These are phyloP conservation scores for Iris pallida DNA, from an alignment of 116 monocot species.

Conservation along the genomic window DNA sequence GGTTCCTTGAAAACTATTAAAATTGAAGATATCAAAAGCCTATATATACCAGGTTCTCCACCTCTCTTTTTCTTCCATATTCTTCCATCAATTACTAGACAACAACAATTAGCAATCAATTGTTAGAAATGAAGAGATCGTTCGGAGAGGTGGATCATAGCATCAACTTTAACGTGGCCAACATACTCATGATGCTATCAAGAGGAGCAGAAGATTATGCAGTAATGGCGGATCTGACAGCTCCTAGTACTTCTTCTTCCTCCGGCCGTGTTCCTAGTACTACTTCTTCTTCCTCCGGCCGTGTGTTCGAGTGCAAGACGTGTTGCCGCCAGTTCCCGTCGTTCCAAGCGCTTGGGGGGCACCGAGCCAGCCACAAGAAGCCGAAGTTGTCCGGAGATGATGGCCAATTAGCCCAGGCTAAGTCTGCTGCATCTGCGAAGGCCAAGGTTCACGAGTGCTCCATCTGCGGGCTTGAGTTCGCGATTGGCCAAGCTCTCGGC, in stretches of 20 bases:
- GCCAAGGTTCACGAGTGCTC: constrained; percentile 20
- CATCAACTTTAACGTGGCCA: constrained; percentile 30
- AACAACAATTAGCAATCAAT: too few species aligned
- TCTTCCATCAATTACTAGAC: too few species aligned
- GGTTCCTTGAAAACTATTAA: too few species aligned
- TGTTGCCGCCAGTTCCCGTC: constrained; percentile 63
- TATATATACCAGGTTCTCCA: too few species aligned
- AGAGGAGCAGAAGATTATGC: not conserved
- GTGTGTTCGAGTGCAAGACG: constrained; percentile 65
- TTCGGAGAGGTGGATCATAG: too few species aligned
- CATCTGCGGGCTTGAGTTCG: constrained; percentile 30
- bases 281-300: too few species aligned
- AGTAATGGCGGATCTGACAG: not conserved
- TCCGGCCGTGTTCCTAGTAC: too few species aligned
- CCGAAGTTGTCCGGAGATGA: constrained; percentile 6
- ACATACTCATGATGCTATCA: constrained; percentile 52
- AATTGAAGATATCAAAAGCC: too few species aligned
- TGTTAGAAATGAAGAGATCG: constrained; percentile 26
- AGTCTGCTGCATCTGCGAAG: not conserved
- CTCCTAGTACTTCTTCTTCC: not conserved
- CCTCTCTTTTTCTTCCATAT: too few species aligned
- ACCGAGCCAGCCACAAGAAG: constrained; percentile 71
- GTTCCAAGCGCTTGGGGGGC: constrained; percentile 68
- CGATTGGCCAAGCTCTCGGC: constrained; percentile 30
- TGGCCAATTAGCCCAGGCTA: not conserved